These are phyloP conservation scores for Scheffersomyces insectosa DNA, from an alignment of 1,139 yeast species.

Conservation along the genomic window DNA sequence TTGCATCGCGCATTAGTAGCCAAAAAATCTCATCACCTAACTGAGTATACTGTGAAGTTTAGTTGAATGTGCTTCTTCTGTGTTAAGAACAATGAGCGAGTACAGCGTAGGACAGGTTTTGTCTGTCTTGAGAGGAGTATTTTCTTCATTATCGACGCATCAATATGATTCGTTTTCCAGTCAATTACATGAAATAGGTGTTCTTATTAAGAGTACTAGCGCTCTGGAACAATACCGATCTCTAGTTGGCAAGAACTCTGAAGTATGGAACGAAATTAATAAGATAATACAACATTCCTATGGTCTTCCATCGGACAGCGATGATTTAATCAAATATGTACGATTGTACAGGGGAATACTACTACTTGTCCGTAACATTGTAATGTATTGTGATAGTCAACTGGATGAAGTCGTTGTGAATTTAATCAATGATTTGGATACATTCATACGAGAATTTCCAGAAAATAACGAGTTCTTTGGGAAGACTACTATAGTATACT, in stretches of 20 bases:
- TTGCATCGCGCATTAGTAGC: too few relatives aligned
- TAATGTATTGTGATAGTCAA: constrained; percentile 2
- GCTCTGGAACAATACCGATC: background rate
- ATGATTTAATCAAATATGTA: constrained; percentile 1
- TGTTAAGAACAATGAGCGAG: too few relatives aligned
- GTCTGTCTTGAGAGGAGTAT: background rate
- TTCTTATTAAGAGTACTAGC: background rate
- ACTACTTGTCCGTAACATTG: constrained; percentile 5
- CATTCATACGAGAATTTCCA: constrained; percentile 1
- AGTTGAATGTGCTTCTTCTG: too few relatives aligned
- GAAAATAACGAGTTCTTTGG: constrained; percentile 5
- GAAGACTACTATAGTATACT: constrained; percentile 9
- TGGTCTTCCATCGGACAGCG: background rate
- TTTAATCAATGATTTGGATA: constrained; percentile 3
- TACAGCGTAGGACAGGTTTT: background rate
- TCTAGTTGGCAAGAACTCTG: background rate
- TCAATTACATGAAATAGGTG: background rate
- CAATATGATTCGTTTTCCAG: background rate
- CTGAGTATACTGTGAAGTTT: too few relatives aligned
- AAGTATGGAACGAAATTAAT: constrained; percentile 1
- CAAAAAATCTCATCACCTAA: too few relatives aligned
- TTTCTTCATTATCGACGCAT: background rate
- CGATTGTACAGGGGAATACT: constrained; percentile 9
- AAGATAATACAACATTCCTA: constrained; percentile 2
- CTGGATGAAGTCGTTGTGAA: constrained; percentile 1